Evolutionary conservation across 2,329 filamentous ascomycete genomes (phyloP), one percentile per base, ranked within the genome.

Genomic region (Nemania diffusa): DNA sequence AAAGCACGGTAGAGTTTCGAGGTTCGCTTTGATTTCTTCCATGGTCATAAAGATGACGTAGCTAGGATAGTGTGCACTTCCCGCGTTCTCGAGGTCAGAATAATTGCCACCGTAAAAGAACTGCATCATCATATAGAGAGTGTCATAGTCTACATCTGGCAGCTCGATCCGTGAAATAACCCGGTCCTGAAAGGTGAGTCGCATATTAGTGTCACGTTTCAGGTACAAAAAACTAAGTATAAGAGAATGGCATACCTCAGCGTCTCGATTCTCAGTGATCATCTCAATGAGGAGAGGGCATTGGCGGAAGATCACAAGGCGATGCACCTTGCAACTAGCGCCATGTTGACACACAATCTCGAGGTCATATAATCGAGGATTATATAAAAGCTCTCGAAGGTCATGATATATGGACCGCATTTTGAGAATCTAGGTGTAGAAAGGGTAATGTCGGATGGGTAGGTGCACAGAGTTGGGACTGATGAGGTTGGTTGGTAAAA

Each of bases 81-180:
- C 52, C 8, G 46, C 20, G 2, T 20, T 65, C n/a, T 69, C 66
- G 2, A 51, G 59, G 34, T 69, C 62, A 1, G 40, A 48, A 27
- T 69, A 69, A 4, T 66, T 61, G 15, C 67, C 64, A 32, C 59
- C 27, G 11, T 69, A 66, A 2, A 61, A 26, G 27, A 66, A 69
- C 17, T 67, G 55, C 26, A 69, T 15, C 20, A 61, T 5, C 62
- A 68, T 65, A 11, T 62, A 59, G 20, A 68, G 72, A 74, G 65
- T 83, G 37, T 26, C 22, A 13, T 20, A 67, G 4, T 61, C 32
- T 80, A 51, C 46, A 15, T 64, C 60, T 9, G 42, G 50, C 20
- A 67, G 32, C n/a, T 57, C 17, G 20, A 67, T 64, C 29, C 29
- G 42, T 34, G 27, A 57, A 22, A 62, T 22, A 3, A 26, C 3